A percentile compares a stretch with the other conserved stretches of the same genome.
Conservation (phyloP, 2,329 filamentous ascomycete genomes). For the Coniochaeta sp. region DNA sequence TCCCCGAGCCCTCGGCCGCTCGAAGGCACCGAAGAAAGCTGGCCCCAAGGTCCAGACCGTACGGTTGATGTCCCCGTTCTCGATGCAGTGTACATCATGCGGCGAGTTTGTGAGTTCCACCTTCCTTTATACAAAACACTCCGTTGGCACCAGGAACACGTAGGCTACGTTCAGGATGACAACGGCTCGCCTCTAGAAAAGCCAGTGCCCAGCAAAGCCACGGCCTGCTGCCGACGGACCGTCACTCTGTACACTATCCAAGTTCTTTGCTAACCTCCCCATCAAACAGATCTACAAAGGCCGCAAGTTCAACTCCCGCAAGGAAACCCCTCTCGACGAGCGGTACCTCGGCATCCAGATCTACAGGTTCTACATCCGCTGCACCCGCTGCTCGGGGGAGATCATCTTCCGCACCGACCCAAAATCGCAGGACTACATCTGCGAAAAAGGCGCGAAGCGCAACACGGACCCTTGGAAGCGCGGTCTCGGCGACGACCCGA, state of each 20-base stretch:
- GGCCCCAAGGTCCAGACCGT: slow-evolving; percentile 82
- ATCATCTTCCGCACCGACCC: slow-evolving; percentile 95
- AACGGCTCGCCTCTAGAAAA: no score
- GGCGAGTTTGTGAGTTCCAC: slow-evolving; percentile 26
- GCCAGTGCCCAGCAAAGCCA: slow-evolving; percentile 21
- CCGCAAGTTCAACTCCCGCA: slow-evolving; percentile 90
- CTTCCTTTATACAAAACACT: no score
- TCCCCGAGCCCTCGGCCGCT: slow-evolving; percentile 68
- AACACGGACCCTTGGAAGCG: slow-evolving; percentile 90
- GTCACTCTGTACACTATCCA: no score
- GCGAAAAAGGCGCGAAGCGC: slow-evolving; percentile 74
- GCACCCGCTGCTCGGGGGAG: slow-evolving; percentile 77
- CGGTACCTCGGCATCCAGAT: slow-evolving; percentile 85
- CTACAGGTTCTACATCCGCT: slow-evolving; percentile 78
- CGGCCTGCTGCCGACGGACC: no score
- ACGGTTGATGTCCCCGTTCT: slow-evolving; percentile 83
- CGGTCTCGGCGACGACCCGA: slow-evolving; percentile 47
- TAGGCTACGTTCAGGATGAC: no score
- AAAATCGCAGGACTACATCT: slow-evolving; percentile 77
- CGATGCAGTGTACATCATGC: slow-evolving; percentile 57
- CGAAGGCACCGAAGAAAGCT: slow-evolving; percentile 60
- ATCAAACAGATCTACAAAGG: slow-evolving; percentile 65
- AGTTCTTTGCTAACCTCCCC: no score
- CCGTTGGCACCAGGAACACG: no score
- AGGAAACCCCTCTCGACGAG: slow-evolving; percentile 82